Evolutionary conservation across 2,329 filamentous ascomycete species (phyloP).

Genomic region (Colletotrichum orchidophilum): DNA sequence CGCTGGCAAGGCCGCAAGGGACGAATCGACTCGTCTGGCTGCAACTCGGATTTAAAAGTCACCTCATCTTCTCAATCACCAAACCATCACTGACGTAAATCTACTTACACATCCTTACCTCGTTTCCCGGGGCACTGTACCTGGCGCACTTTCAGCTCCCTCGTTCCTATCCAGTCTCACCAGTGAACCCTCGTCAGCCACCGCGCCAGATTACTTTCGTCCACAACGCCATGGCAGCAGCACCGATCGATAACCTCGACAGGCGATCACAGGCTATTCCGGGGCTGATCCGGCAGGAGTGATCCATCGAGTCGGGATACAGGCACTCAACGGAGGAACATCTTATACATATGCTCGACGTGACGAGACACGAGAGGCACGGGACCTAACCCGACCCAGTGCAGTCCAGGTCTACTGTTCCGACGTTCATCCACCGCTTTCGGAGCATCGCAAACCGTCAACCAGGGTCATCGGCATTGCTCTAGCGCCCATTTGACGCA

Average conservation of each 20-base stretch:
- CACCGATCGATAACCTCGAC: not conserved
- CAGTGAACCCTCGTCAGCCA: slow-evolving; percentile 9
- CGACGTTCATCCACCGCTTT: slow-evolving; percentile 22
- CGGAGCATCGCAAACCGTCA: slow-evolving; percentile 24
- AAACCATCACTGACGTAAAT: slow-evolving; percentile 27
- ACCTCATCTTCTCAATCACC: slow-evolving; percentile 19
- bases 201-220: not conserved
- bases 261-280: slow-evolving; percentile 22
- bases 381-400: slow-evolving; percentile 15
- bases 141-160: not conserved
- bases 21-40: not conserved
- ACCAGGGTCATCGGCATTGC: slow-evolving; percentile 26
- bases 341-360: not conserved
- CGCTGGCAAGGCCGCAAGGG: not conserved
- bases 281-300: slow-evolving; percentile 23
- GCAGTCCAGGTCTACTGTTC: slow-evolving; percentile 1
- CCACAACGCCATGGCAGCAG: not conserved
- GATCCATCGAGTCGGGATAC: slow-evolving; percentile 22
- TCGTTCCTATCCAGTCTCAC: slow-evolving; percentile 11
- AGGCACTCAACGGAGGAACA: slow-evolving; percentile 14
- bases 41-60: slow-evolving; percentile 9
- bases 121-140: not conserved
- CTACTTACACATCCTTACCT: not conserved
- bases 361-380: not conserved
- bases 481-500: slow-evolving; percentile 20